Evolutionary conservation across 768 basidiomycete genomes (phyloP).

Genomic region (Mycena leptocephala): DNA sequence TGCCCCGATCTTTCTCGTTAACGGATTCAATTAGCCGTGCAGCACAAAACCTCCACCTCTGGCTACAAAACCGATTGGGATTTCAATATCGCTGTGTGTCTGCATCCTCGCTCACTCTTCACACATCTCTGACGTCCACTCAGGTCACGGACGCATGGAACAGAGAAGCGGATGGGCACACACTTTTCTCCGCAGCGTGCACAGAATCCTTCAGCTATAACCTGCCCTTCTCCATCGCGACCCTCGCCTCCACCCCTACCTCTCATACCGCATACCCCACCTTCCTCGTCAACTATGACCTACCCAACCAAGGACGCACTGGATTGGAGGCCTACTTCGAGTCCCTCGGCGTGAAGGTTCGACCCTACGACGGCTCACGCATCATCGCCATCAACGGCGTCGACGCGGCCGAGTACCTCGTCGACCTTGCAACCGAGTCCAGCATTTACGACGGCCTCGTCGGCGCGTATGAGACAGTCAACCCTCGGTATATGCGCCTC

Average conservation of each 20-base stretch:
- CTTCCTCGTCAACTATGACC: slow-evolving; percentile 38
- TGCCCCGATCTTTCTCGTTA: not conserved
- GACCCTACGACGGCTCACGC: slow-evolving; percentile 32
- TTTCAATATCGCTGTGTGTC: slow-evolving; percentile 33
- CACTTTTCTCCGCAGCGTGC: slow-evolving; percentile 26
- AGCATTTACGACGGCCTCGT: slow-evolving; percentile 37
- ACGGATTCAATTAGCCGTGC: slow-evolving; percentile 3
- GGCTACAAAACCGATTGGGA: slow-evolving; percentile 34
- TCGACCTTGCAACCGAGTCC: slow-evolving; percentile 26
- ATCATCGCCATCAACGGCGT: slow-evolving; percentile 33
- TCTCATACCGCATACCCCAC: slow-evolving; percentile 26
- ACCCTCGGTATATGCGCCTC: slow-evolving; percentile 34
- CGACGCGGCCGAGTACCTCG: slow-evolving; percentile 24
- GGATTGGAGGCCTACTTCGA: slow-evolving; percentile 35
- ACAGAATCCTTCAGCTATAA: slow-evolving; percentile 31
- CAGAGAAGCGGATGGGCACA: slow-evolving; percentile 34
- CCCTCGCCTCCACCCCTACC: slow-evolving; percentile 23
- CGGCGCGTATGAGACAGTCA: slow-evolving; percentile 31
- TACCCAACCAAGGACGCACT: slow-evolving; percentile 29
- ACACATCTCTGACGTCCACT: not conserved
- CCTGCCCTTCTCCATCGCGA: slow-evolving; percentile 38
- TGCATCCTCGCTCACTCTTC: not conserved
- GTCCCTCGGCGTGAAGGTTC: slow-evolving; percentile 20
- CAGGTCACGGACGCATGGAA: slow-evolving; percentile 36
- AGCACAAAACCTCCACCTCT: not conserved